These are phyloP conservation scores for Seiridium unicorne DNA, from an alignment of 2,329 filamentous ascomycete species.

Conservation along the genomic window DNA sequence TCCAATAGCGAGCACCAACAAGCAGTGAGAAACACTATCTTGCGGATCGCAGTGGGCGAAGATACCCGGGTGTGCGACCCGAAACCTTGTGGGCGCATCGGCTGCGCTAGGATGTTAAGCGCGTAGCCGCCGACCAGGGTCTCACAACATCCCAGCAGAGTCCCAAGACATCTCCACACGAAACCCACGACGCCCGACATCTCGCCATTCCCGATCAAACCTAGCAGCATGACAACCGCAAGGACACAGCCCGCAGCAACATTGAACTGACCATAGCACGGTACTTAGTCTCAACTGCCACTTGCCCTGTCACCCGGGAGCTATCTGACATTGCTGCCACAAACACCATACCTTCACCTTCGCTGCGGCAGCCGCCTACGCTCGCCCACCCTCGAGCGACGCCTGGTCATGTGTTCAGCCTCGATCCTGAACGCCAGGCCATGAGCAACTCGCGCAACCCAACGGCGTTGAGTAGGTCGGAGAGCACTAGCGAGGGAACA, in stretches of 20 bases:
- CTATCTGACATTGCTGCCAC: neutral
- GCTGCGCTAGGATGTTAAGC: neutral
- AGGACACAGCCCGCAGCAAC: neutral
- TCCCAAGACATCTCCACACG: neutral
- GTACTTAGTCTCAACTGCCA: too few species aligned
- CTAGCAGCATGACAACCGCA: neutral
- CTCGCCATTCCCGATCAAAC: slow-evolving; percentile 7
- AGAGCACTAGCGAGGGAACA: slow-evolving; percentile 11
- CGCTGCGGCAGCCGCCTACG: neutral
- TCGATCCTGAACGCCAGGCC: neutral
- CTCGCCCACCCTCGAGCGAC: neutral
- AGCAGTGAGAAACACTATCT: too few species aligned
- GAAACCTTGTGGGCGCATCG: too few species aligned
- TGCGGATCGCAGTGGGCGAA: too few species aligned
- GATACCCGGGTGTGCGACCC: too few species aligned
- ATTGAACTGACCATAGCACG: too few species aligned
- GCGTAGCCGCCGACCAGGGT: slow-evolving; percentile 1
- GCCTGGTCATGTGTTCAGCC: neutral
- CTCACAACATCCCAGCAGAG: neutral
- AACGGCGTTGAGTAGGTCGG: slow-evolving; percentile 10
- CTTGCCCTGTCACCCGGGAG: too few species aligned
- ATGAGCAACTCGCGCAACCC: slow-evolving; percentile 11
- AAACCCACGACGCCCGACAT: neutral
- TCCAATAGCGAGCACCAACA: too few species aligned
- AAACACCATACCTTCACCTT: neutral